These are phyloP conservation scores for Halocafeteria seosinensis DNA, from an alignment of 108 stramenopile genomes.

Conservation along the genomic window DNA sequence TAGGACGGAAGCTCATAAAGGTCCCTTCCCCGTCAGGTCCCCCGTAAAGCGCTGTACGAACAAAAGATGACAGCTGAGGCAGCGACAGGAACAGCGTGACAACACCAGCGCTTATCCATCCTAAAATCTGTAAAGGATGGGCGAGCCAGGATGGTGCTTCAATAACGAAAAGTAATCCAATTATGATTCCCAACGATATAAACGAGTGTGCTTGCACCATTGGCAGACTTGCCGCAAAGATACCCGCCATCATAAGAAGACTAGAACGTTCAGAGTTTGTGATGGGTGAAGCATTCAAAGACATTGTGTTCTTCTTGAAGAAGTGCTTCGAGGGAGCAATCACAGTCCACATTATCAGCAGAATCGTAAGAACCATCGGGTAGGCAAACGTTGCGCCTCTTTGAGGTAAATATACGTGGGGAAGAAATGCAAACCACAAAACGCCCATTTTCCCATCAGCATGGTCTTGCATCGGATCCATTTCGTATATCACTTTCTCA, in stretches of 20 bases:
- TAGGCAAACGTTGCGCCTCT: background rate
- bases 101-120: background rate
- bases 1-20: background rate
- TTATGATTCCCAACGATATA: background rate
- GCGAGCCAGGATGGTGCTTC: background rate
- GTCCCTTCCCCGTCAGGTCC: background rate
- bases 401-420: background rate
- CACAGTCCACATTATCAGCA: background rate
- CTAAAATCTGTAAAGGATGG: background rate
- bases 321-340: background rate
- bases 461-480: conserved; percentile 1
- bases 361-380: background rate
- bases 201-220: conserved; percentile 1
- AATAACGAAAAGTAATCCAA: background rate
- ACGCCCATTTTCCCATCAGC: background rate
- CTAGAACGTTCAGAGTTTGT: background rate
- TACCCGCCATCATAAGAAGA: background rate
- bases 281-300: too few relatives aligned
- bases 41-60: background rate
- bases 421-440: conserved; percentile 4
- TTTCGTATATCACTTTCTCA: background rate
- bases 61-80: background rate
- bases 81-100: background rate
- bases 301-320: too few relatives aligned
- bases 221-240: background rate